A percentile compares a stretch with the other conserved stretches of the same genome.
Conservation (phyloP, 2,329 filamentous ascomycete species). For the Aspergillus calidoustus region DNA sequence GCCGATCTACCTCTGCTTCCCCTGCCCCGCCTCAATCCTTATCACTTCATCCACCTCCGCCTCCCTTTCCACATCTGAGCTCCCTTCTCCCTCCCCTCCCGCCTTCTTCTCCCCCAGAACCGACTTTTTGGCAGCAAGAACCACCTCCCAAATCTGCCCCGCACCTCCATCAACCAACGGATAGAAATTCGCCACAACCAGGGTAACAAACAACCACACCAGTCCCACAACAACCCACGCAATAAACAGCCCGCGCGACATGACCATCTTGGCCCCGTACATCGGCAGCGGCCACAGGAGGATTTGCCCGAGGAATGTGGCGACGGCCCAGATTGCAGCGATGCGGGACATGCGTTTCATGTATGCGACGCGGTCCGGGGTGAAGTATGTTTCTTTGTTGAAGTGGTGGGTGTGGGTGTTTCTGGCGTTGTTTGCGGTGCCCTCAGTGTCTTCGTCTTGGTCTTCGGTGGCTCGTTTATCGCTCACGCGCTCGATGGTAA, state of each 20-base stretch:
- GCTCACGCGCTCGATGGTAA: no score
- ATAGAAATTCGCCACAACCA: slow-evolving; percentile 56
- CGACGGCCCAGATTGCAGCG: background rate
- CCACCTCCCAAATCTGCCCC: slow-evolving; percentile 23
- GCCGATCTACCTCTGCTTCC: background rate
- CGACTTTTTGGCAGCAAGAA: no score
- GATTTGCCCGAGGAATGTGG: background rate
- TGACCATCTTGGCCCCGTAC: background rate
- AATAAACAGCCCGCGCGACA: slow-evolving; percentile 16
- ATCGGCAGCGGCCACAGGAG: background rate
- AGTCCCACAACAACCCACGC: slow-evolving; percentile 58
- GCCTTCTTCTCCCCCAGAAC: no score
- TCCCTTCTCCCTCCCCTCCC: background rate
- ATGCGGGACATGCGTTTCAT: background rate
- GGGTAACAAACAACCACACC: slow-evolving; percentile 59
- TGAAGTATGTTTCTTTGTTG: background rate
- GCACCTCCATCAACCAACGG: slow-evolving; percentile 55
- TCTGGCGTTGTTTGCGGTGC: no score
- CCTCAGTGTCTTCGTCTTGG: no score
- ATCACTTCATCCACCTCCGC: background rate
- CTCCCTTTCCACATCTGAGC: background rate
- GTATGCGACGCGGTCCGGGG: background rate
- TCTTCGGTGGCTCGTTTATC: no score
- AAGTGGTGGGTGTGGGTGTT: background rate
- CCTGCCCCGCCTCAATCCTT: background rate